Conservation (phyloP, 2,329 filamentous ascomycete species). For the Fusarium sp. region DNA sequence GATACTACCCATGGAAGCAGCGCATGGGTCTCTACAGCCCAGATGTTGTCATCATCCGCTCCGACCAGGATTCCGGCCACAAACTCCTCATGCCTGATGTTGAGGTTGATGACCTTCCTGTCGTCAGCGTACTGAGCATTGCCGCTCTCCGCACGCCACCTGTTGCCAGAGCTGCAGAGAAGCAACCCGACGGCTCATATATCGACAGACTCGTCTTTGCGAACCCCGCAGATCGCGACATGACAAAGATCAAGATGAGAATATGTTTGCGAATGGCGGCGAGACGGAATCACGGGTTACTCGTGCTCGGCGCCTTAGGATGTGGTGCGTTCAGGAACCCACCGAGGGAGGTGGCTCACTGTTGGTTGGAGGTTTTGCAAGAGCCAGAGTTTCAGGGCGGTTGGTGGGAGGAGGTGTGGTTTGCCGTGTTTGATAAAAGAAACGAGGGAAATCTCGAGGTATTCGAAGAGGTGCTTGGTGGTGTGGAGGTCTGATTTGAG, state of each 20-base stretch:
- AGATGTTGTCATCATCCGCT: slow-evolving; percentile 69
- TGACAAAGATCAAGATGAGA: slow-evolving; percentile 74
- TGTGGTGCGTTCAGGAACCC: slow-evolving; percentile 77
- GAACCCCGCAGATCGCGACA: slow-evolving; percentile 57
- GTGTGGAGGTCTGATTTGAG: slow-evolving; percentile 45
- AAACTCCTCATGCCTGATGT: slow-evolving; percentile 55
- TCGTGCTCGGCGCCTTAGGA: slow-evolving; percentile 77
- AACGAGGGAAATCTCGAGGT: slow-evolving; percentile 63
- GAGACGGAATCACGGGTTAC: slow-evolving; percentile 64
- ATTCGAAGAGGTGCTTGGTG: slow-evolving; percentile 60
- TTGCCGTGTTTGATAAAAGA: slow-evolving; percentile 68
- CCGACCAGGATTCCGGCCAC: slow-evolving; percentile 60
- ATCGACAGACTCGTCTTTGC: slow-evolving; percentile 55
- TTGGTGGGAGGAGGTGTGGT: slow-evolving; percentile 73
- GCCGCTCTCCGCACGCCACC: slow-evolving; percentile 65
- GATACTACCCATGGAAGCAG: slow-evolving; percentile 66
- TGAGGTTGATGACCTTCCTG: slow-evolving; percentile 54
- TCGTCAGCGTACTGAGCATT: slow-evolving; percentile 71
- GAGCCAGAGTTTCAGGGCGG: slow-evolving; percentile 72
- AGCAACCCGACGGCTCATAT: slow-evolving; percentile 28
- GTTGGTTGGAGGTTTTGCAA: slow-evolving; percentile 71
- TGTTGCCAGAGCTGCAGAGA: slow-evolving; percentile 28
- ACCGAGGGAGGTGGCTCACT: slow-evolving; percentile 68
- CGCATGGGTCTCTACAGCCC: slow-evolving; percentile 70
- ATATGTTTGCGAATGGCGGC: slow-evolving; percentile 70